Evolutionary conservation across 208 protist genomes (phyloP), one percentile per base, ranked within the genome.

Genomic region (Leishmania martiniquensis): DNA sequence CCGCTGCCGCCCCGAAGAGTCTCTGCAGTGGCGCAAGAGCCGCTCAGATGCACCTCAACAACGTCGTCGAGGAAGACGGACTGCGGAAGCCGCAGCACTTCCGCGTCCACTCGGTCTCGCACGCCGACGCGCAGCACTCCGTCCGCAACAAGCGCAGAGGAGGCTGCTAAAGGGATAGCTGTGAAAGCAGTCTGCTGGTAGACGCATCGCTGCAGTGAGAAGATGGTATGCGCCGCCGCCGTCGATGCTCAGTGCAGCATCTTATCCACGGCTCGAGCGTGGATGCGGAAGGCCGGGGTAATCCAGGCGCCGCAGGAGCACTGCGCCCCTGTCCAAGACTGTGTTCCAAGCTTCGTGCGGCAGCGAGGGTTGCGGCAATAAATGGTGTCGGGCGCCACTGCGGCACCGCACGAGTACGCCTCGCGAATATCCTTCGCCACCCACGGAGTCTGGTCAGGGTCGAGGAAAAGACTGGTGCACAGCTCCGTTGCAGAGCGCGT

Each of bases 221-320:
- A 15, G 55, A 51, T 29, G 39, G 32, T 37, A 67, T 17, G 60
- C 45, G 59, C 22, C 6, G n/a, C 22, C 20, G 10, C 12, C 12
- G 71, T 60, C 34, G 76, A 20, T 15, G 52, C 63, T n/a, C 10
- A 1, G 6, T 57, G 32, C 45, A 9, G 52, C 52, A 81, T 62
- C 66, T 87, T 93, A 62, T 97, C 93, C 17, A 97, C 90, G 0
- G 79, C 83, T 29, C 90, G 85, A 25, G 77, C 59, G 51, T 95
- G 87, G 32, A 97, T 88, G 75, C 94, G 95, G 72, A 97, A 97
- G 39, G 94, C 90, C 12, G 94, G 94, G 13, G 89, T 89, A 47
- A 97, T 84, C 92, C 94, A 97, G 49, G 86, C 84, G 15, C 94
- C 94, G 75, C 94, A 97, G 15, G 87, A 93, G 83, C 94, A 97